Evolutionary conservation across 768 basidiomycete species (phyloP).

Genomic region (Trametes coccinea): DNA sequence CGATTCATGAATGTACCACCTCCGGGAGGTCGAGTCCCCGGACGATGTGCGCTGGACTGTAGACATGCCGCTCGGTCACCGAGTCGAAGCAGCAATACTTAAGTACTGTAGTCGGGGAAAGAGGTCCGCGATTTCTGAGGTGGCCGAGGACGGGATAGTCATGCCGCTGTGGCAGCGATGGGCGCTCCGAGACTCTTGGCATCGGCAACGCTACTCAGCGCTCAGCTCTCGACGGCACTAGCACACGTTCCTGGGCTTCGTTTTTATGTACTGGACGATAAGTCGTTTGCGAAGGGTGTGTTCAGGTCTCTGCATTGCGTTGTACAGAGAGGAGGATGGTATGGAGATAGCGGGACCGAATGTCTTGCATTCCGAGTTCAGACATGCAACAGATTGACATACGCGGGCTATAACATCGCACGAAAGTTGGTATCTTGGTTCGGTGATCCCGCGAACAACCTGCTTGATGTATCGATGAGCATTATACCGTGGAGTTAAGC

Average conservation of each 20-base stretch:
- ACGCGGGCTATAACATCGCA: neutral
- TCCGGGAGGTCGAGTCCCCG: too few relatives aligned
- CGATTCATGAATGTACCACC: too few relatives aligned
- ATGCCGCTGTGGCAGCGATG: too few relatives aligned
- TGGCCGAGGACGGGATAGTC: too few relatives aligned
- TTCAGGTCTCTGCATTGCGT: neutral
- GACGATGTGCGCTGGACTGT: too few relatives aligned
- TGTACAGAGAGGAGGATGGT: neutral
- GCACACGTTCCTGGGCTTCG: neutral
- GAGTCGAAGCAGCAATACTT: too few relatives aligned
- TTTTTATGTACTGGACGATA: neutral
- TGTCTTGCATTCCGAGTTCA: neutral
- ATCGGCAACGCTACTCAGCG: too few relatives aligned
- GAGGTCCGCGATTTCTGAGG: neutral
- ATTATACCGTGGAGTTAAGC: neutral
- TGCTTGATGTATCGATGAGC: conserved; percentile 7
- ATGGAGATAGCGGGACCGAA: neutral
- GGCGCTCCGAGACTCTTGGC: too few relatives aligned
- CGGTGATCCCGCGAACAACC: neutral
- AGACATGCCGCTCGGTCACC: too few relatives aligned
- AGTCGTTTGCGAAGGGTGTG: neutral
- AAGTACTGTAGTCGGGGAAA: too few relatives aligned
- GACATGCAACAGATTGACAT: neutral
- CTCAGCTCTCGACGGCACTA: too few relatives aligned
- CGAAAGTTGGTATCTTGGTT: neutral